A percentile compares a stretch with the other conserved stretches of the same genome.
Evolutionary conservation across 495 filamentous ascomycete species (phyloP).

Genomic region (Apiosordaria backusii): DNA sequence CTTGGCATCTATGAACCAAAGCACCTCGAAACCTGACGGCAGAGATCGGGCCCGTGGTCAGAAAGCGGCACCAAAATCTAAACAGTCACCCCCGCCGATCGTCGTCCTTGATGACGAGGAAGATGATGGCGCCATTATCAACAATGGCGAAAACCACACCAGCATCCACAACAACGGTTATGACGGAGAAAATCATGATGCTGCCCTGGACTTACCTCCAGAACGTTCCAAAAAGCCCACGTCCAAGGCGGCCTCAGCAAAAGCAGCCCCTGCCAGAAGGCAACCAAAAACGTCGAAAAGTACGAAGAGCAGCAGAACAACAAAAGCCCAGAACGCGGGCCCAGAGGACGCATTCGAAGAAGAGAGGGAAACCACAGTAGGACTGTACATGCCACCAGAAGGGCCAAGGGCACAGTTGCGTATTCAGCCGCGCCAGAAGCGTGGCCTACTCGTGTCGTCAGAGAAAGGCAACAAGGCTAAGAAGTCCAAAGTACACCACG

Average conservation of each 20-base stretch:
- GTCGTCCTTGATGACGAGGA: neutral
- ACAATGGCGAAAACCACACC: neutral
- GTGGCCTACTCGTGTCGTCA: slow-evolving; percentile 38
- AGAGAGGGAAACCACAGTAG: neutral
- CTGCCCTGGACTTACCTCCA: neutral
- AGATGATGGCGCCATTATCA: neutral
- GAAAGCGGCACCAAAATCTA: neutral
- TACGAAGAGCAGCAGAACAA: neutral
- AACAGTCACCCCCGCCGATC: neutral
- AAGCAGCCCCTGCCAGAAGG: neutral
- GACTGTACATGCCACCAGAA: slow-evolving; percentile 3
- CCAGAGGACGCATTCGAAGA: neutral
- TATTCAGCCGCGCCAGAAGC: slow-evolving; percentile 41
- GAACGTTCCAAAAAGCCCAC: neutral
- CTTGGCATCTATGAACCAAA: neutral
- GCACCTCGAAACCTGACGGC: neutral
- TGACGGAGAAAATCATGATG: neutral
- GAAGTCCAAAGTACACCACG: slow-evolving; percentile 4
- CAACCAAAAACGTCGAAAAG: neutral
- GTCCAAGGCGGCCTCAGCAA: neutral
- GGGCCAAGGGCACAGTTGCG: slow-evolving; percentile 40
- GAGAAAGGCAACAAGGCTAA: slow-evolving; percentile 24
- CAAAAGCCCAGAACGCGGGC: neutral
- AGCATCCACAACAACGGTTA: neutral
- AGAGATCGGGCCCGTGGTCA: neutral